Conservation (phyloP, 805 yeast species). For the Metschnikowia drakensbergensis region DNA sequence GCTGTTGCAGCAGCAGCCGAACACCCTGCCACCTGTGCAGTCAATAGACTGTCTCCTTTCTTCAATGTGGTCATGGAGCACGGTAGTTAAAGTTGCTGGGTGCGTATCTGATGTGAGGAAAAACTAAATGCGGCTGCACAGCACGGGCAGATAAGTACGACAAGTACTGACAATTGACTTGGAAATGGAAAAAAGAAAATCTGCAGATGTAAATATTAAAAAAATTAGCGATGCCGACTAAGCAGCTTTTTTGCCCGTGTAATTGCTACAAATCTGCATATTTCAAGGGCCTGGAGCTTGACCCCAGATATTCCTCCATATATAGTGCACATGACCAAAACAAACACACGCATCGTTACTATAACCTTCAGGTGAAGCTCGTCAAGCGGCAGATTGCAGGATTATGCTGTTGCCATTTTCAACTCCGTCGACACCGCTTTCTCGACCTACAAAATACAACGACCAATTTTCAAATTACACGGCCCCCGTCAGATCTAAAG, state of each 20-base stretch:
- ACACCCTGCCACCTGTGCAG: conserved; percentile 58
- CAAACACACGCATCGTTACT: conserved; percentile 5
- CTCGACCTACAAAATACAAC: conserved; percentile 4
- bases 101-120: not conserved
- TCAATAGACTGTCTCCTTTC: conserved; percentile 39
- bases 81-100: not conserved
- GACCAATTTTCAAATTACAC: conserved; percentile 11
- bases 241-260: not conserved
- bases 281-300: not conserved
- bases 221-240: too few relatives aligned
- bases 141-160: not conserved
- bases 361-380: not conserved
- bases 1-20: conserved; percentile 63
- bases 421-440: conserved; percentile 21
- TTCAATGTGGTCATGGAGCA: conserved; percentile 8
- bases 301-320: conserved; percentile 7
- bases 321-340: conserved; percentile 1
- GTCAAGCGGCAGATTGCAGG: not conserved
- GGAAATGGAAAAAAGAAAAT: too few relatives aligned
- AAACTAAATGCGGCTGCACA: conserved; percentile 3
- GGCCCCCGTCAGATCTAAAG: conserved; percentile 11
- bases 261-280: not conserved
- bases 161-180: not conserved
- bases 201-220: too few relatives aligned
- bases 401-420: conserved; percentile 16